Percentiles rank a stretch among this genome's conserved stretches.
Evolutionary conservation across 768 basidiomycete genomes (phyloP).

Genomic region (Tylopilus balloui): DNA sequence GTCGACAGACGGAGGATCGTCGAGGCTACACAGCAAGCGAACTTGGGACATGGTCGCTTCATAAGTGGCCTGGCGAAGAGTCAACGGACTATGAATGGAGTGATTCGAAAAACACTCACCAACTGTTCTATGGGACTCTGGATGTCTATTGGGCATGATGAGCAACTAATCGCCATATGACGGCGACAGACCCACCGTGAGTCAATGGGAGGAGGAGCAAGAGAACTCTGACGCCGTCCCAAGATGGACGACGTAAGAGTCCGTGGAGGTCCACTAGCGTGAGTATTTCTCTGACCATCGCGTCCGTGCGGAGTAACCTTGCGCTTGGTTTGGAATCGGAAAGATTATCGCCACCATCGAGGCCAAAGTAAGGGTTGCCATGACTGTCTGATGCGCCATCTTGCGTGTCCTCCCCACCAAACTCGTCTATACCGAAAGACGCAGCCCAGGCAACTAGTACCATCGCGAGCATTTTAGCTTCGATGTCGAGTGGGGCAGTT

Average conservation of each 20-base stretch:
- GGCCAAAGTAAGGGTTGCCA: conserved; percentile 5
- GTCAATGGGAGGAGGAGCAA: conserved; percentile 79
- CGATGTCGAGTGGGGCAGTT: conserved; percentile 55
- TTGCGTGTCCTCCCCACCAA: conserved; percentile 46
- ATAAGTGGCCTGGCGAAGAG: conserved; percentile 53
- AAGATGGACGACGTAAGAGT: conserved; percentile 73
- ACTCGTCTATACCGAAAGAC: conserved; percentile 83
- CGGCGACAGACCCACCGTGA: conserved; percentile 51
- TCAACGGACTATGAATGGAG: background rate
- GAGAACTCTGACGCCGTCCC: conserved; percentile 82
- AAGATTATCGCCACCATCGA: conserved; percentile 28
- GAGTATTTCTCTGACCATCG: conserved; percentile 73
- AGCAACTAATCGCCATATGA: background rate
- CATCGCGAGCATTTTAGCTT: conserved; percentile 74
- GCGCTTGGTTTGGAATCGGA: conserved; percentile 36
- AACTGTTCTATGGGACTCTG: conserved; percentile 26
- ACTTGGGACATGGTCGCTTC: conserved; percentile 82
- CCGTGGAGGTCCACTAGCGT: conserved; percentile 76
- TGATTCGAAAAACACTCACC: conserved; percentile 6
- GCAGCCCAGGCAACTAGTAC: conserved; percentile 84
- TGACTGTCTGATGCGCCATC: conserved; percentile 2
- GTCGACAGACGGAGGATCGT: conserved; percentile 40
- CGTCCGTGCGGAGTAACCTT: conserved; percentile 53
- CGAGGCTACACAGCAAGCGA: conserved; percentile 63
- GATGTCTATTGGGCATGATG: conserved; percentile 17